phyloP scores from a whole-genome alignment of 768 basidiomycete genomes.

The Termitomyces sp. region DNA sequence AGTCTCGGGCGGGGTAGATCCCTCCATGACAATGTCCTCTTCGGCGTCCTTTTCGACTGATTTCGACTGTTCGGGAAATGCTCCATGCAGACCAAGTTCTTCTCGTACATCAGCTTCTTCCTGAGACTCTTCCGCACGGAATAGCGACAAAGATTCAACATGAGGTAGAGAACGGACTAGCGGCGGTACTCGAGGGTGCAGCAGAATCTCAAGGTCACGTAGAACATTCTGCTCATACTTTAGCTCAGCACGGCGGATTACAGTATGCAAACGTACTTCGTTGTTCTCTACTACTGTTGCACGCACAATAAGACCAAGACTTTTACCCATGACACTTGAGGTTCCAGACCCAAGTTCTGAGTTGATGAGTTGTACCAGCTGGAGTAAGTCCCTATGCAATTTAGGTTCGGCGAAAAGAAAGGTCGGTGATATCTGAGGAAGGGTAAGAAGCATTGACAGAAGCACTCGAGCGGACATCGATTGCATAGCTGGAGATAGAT shows the following conservation, averaged over 20 bases:
- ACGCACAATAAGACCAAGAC: conserved; percentile 47
- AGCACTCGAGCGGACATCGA: conserved; percentile 57
- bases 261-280: conserved; percentile 8
- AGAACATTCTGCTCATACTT: conserved; percentile 16
- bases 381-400: conserved; percentile 39
- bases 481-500: conserved; percentile 45
- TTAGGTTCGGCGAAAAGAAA: conserved; percentile 46
- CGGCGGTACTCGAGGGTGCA: conserved; percentile 81
- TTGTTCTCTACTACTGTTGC: conserved; percentile 6
- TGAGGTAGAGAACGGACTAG: conserved; percentile 62
- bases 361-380: conserved; percentile 41
- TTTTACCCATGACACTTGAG: conserved; percentile 54
- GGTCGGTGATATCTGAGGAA: conserved; percentile 51
- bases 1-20: conserved; percentile 3
- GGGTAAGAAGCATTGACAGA: conserved; percentile 48
- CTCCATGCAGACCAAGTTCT: conserved; percentile 29
- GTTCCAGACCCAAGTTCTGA: conserved; percentile 48
- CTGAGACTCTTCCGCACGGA: conserved; percentile 54
- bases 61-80: conserved; percentile 2
- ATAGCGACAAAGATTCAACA: conserved; percentile 55
- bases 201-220: conserved; percentile 48
- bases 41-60: conserved; percentile 19
- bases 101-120: conserved; percentile 51
- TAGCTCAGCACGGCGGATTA: not conserved
- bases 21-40: conserved; percentile 23